Evolutionary conservation across 2,329 filamentous ascomycete species (phyloP).

Genomic region (Fusarium caatingaense): DNA sequence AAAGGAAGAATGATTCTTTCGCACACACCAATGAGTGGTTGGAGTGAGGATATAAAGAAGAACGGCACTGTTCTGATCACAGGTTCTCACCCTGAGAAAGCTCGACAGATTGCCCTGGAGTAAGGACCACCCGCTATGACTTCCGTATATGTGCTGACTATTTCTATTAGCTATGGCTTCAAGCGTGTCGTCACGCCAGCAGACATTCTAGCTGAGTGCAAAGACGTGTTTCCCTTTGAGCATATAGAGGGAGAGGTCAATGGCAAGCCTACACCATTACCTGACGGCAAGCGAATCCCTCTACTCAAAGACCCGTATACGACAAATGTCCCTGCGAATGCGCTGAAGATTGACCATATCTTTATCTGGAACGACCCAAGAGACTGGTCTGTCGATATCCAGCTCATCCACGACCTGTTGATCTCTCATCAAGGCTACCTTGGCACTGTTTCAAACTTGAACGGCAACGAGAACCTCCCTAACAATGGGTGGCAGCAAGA

Average conservation of each 20-base stretch:
- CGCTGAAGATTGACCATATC: slow-evolving; percentile 86
- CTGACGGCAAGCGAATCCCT: slow-evolving; percentile 50
- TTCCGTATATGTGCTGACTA: background rate
- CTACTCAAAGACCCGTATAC: slow-evolving; percentile 48
- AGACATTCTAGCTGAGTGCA: slow-evolving; percentile 81
- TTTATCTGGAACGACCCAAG: slow-evolving; percentile 96
- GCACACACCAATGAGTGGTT: slow-evolving; percentile 86
- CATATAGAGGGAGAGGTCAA: slow-evolving; percentile 49
- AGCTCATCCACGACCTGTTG: slow-evolving; percentile 85
- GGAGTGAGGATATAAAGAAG: slow-evolving; percentile 52
- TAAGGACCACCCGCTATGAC: slow-evolving; percentile 48
- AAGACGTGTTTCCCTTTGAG: slow-evolving; percentile 86
- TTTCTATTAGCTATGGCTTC: slow-evolving; percentile 72
- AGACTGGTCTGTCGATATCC: slow-evolving; percentile 92
- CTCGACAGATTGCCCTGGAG: slow-evolving; percentile 77
- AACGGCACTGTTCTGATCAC: slow-evolving; percentile 75
- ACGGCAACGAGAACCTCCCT: slow-evolving; percentile 71
- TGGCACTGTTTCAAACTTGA: slow-evolving; percentile 81
- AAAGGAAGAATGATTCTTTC: slow-evolving; percentile 72
- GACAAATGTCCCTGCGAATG: slow-evolving; percentile 52
- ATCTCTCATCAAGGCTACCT: slow-evolving; percentile 82
- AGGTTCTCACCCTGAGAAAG: slow-evolving; percentile 74
- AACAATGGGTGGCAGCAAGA: slow-evolving; percentile 86
- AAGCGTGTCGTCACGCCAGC: slow-evolving; percentile 84
- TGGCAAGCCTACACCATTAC: slow-evolving; percentile 45